Evolutionary conservation across 2,329 filamentous ascomycete genomes (phyloP).

Genomic region (Penicillium sp.): DNA sequence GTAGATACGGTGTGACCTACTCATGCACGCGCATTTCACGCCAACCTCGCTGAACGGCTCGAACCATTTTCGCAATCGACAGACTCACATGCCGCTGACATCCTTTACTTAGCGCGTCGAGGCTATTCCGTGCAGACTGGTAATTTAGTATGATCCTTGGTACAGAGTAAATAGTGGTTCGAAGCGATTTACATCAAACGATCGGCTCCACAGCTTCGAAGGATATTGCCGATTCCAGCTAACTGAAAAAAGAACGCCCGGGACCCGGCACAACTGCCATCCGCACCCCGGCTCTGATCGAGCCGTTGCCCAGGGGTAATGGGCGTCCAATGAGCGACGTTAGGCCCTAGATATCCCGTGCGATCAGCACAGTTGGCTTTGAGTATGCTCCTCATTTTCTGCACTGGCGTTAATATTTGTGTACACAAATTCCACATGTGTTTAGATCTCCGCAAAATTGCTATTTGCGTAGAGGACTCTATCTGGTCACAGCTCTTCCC

Average conservation of each 20-base stretch:
- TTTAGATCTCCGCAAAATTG: neutral
- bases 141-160: too few species aligned
- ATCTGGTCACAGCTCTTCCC: too few species aligned
- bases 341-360: conserved; percentile 7
- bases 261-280: conserved; percentile 17
- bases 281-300: conserved; percentile 11
- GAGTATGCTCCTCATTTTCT: neutral
- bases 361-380: conserved; percentile 7
- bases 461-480: too few species aligned
- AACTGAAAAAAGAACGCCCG: conserved; percentile 5
- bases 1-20: conserved; percentile 3
- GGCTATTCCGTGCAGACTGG: too few species aligned
- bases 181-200: neutral
- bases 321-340: conserved; percentile 7
- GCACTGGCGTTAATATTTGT: neutral
- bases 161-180: neutral
- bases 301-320: conserved; percentile 6
- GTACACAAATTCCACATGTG: neutral
- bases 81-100: neutral
- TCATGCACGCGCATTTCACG: neutral
- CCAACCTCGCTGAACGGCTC: neutral
- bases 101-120: too few species aligned
- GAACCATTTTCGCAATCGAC: neutral
- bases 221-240: conserved; percentile 11
- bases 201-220: conserved; percentile 4